These are phyloP conservation scores for Ormosia emarginata DNA, from an alignment of 306 rosid genomes.

Conservation along the genomic window DNA sequence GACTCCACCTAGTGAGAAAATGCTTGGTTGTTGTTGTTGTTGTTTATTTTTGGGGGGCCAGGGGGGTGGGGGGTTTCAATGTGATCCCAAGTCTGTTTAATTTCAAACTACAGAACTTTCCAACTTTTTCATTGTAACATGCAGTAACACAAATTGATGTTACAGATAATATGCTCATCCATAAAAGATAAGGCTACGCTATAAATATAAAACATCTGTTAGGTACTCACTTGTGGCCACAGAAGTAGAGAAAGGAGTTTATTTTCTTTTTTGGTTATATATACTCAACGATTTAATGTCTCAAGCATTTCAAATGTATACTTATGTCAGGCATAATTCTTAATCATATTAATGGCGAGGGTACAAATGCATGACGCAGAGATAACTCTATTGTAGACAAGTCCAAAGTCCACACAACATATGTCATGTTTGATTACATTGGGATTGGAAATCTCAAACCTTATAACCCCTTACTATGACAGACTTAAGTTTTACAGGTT, in stretches of 20 bases:
- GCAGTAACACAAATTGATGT: background rate
- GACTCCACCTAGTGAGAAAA: no score
- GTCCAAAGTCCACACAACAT: background rate
- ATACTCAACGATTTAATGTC: background rate
- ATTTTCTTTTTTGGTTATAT: background rate
- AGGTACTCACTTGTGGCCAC: background rate
- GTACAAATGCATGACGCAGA: background rate
- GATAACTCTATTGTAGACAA: background rate
- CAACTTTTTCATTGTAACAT: background rate
- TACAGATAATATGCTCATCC: background rate
- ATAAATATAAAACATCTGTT: background rate
- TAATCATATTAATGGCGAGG: background rate
- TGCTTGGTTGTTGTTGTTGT: no score
- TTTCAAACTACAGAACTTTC: background rate
- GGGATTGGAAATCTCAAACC: slow-evolving; percentile 3
- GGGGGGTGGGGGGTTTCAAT: no score
- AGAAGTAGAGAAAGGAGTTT: background rate
- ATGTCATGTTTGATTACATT: slow-evolving; percentile 7
- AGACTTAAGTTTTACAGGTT: background rate
- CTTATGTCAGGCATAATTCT: slow-evolving; percentile 1
- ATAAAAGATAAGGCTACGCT: background rate
- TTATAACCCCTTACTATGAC: background rate
- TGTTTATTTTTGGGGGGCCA: no score
- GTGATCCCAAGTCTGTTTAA: background rate
- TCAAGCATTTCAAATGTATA: background rate